Conservation (phyloP, 495 filamentous ascomycete genomes). For the Podospora conica region DNA sequence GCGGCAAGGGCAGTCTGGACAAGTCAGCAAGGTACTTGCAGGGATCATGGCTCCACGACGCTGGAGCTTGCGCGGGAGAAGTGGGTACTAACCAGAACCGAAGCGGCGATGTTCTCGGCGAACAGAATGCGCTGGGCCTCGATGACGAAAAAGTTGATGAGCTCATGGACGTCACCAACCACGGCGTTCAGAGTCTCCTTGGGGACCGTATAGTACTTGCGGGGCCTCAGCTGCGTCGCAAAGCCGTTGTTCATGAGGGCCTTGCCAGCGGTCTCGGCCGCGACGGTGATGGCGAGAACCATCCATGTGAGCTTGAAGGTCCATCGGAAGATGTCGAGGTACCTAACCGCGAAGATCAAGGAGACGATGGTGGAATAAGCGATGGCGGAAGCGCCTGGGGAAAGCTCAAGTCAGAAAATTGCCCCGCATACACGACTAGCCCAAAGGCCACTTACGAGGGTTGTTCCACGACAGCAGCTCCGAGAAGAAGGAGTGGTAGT, state of each 20-base stretch:
- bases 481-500: constrained; percentile 95
- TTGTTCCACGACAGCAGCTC: constrained; percentile 68
- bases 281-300: constrained; percentile 58
- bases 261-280: constrained; percentile 71
- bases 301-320: constrained; percentile 78
- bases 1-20: constrained; percentile 47
- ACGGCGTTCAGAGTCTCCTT: constrained; percentile 73
- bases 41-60: constrained; percentile 9
- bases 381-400: constrained; percentile 72
- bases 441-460: constrained; percentile 37
- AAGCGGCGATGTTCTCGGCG: constrained; percentile 82
- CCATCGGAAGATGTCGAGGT: constrained; percentile 82
- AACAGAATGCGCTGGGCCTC: constrained; percentile 94
- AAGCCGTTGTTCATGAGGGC: constrained; percentile 69
- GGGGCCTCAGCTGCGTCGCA: constrained; percentile 78
- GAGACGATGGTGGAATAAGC: constrained; percentile 67
- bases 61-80: constrained; percentile 3
- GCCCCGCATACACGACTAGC: constrained; percentile 44
- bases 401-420: constrained; percentile 36
- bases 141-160: constrained; percentile 95
- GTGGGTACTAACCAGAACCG: constrained; percentile 61
- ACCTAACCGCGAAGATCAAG: constrained; percentile 84
- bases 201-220: constrained; percentile 86
- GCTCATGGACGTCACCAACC: constrained; percentile 80
- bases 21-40: constrained; percentile 13